Evolutionary conservation across 306 rosid species (phyloP).

Genomic region (Crataegus laevigata): DNA sequence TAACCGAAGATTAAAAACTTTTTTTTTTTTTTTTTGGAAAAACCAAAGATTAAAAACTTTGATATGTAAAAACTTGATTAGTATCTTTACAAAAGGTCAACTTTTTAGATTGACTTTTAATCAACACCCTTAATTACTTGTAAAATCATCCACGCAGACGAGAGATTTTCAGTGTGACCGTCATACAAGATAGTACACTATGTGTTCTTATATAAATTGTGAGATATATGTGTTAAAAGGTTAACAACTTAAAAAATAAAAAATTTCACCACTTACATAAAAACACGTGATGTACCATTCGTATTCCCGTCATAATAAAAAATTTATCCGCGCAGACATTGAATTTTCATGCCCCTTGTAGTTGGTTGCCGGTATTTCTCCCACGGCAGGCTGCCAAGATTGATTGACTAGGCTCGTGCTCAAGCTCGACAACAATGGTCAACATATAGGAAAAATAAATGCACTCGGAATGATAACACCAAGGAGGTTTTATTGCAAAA

Average conservation of each 20-base stretch:
- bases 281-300: too few relatives aligned
- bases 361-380: not conserved
- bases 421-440: not conserved
- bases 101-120: not conserved
- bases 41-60: too few relatives aligned
- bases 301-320: accelerated
- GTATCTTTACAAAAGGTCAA: not conserved
- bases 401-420: not conserved
- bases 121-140: not conserved
- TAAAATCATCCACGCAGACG: not conserved
- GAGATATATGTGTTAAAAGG: too few relatives aligned
- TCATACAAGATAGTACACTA: too few relatives aligned
- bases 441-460: not conserved
- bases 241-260: too few relatives aligned
- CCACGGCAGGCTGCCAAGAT: not conserved
- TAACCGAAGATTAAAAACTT: not conserved
- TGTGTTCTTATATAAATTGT: too few relatives aligned
- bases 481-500: too few relatives aligned
- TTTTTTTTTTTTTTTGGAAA: too few relatives aligned
- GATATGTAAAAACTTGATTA: not conserved
- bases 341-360: not conserved
- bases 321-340: not conserved
- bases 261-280: accelerated
- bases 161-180: too few relatives aligned
- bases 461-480: too few relatives aligned